Conservation (phyloP, 2,329 filamentous ascomycete species). For the Talaromyces sp. region DNA sequence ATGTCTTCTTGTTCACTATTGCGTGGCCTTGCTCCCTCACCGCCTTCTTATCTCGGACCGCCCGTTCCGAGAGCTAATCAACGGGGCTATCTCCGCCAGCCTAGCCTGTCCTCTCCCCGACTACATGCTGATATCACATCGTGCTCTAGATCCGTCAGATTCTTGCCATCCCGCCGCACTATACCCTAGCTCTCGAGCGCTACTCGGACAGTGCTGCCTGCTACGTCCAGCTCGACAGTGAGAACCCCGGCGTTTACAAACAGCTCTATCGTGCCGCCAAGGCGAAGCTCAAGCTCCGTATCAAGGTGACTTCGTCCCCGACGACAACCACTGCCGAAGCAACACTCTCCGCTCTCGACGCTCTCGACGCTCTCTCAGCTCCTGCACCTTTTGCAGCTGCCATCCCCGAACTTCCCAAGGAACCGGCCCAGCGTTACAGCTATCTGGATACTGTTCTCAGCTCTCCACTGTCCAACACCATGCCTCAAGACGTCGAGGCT, state of each 20-base stretch:
- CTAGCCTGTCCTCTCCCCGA: background rate
- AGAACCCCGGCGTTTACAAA: constrained; percentile 83
- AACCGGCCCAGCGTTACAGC: constrained; percentile 25
- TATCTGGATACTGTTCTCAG: constrained; percentile 41
- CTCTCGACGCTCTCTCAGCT: background rate
- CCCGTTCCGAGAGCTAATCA: constrained; percentile 23
- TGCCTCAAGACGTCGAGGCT: constrained; percentile 15
- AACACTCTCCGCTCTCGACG: too few species aligned
- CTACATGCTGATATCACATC: constrained; percentile 2
- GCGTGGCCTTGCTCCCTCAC: constrained; percentile 9
- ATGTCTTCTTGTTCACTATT: constrained; percentile 36
- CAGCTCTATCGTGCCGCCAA: constrained; percentile 95
- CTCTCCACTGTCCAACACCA: constrained; percentile 17
- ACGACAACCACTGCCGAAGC: constrained; percentile 11
- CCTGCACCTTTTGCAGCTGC: constrained; percentile 1
- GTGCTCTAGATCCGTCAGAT: constrained; percentile 60
- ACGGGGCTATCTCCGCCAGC: background rate
- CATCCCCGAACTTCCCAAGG: constrained; percentile 11
- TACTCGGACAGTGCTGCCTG: constrained; percentile 87
- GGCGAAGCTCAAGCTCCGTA: constrained; percentile 94
- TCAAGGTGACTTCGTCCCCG: constrained; percentile 58
- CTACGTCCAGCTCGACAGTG: constrained; percentile 73
- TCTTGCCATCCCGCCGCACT: constrained; percentile 59
- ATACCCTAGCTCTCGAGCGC: constrained; percentile 71
- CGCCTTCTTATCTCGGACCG: constrained; percentile 14